Percentiles rank a stretch among this genome's conserved stretches.
Conservation (phyloP, 768 basidiomycete genomes). For the Amanita inopinata region DNA sequence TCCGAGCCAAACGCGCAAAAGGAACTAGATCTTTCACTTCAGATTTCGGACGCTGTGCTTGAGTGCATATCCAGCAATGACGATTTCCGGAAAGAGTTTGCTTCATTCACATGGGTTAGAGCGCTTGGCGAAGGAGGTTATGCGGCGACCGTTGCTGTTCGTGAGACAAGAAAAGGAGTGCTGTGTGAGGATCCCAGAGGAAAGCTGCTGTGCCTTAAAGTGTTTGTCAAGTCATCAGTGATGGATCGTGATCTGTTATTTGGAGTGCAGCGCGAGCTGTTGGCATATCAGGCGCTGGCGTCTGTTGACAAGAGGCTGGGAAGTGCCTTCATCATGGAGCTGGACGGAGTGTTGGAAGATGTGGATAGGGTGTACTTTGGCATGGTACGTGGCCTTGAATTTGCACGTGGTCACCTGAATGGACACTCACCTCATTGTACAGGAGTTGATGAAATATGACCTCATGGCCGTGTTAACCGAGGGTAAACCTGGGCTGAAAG, state of each 20-base stretch:
- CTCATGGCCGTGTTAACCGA: slow-evolving; percentile 20
- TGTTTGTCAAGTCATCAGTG: slow-evolving; percentile 17
- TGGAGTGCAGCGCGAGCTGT: slow-evolving; percentile 23
- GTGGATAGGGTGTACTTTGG: slow-evolving; percentile 21
- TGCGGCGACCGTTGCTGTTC: slow-evolving; percentile 6
- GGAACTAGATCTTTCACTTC: not conserved
- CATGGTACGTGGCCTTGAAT: slow-evolving; percentile 24
- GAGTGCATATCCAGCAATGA: not conserved
- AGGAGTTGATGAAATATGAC: slow-evolving; percentile 31
- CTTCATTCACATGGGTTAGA: slow-evolving; percentile 6
- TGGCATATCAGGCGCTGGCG: slow-evolving; percentile 25
- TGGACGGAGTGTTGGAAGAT: slow-evolving; percentile 27
- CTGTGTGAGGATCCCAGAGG: not conserved
- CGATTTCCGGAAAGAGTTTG: not conserved
- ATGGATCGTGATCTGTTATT: slow-evolving; percentile 5
- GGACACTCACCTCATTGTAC: not conserved
- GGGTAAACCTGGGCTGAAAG: slow-evolving; percentile 16
- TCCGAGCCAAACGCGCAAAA: not conserved
- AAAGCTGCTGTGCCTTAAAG: slow-evolving; percentile 28
- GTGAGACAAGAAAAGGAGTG: not conserved
- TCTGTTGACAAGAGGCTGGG: slow-evolving; percentile 15
- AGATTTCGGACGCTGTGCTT: not conserved
- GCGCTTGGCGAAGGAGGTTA: slow-evolving; percentile 5
- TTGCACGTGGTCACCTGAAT: not conserved
- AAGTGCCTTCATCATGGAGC: slow-evolving; percentile 26